Conservation (phyloP, 2,329 filamentous ascomycete species). For the Penicillium sp. region DNA sequence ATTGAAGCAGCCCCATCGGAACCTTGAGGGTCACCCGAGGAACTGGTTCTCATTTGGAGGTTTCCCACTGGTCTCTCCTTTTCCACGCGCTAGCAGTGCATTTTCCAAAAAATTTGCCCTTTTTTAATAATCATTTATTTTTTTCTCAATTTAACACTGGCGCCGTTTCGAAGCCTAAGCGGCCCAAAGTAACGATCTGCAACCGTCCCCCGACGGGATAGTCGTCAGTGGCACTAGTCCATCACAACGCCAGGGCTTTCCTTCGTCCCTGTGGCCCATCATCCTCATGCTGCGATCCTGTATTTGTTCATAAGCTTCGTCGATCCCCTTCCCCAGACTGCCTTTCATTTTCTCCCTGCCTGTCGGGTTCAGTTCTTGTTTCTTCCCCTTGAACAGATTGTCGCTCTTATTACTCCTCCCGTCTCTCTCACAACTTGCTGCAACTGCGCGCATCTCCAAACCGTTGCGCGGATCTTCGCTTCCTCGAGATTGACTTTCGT, state of each 20-base stretch:
- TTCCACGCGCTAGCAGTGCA: constrained; percentile 10
- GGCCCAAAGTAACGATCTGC: constrained; percentile 43
- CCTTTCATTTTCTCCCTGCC: constrained; percentile 29
- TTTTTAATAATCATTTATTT: constrained; percentile 18
- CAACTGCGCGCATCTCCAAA: constrained; percentile 18
- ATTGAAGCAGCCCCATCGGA: constrained; percentile 24
- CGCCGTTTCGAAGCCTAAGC: constrained; percentile 36
- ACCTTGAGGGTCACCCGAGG: constrained; percentile 36
- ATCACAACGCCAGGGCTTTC: constrained; percentile 32
- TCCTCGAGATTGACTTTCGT: constrained; percentile 20
- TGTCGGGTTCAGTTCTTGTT: constrained; percentile 21
- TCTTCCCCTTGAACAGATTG: constrained; percentile 20
- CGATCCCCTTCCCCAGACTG: constrained; percentile 48
- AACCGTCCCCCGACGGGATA: constrained; percentile 42
- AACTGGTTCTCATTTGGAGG: constrained; percentile 39
- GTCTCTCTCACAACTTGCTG: constrained; percentile 19
- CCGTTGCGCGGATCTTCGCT: constrained; percentile 23
- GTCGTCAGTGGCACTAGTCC: constrained; percentile 47
- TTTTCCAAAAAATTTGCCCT: constrained; percentile 11
- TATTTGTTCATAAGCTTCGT: constrained; percentile 51
- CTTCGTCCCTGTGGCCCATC: constrained; percentile 32
- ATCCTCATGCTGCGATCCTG: constrained; percentile 38
- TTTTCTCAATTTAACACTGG: constrained; percentile 26
- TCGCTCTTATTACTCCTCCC: constrained; percentile 17
- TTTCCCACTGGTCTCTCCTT: constrained; percentile 21